Percentiles rank a stretch among this genome's conserved stretches.
Conservation (phyloP, 306 rosid species). For the Cucurbita maxima region DNA sequence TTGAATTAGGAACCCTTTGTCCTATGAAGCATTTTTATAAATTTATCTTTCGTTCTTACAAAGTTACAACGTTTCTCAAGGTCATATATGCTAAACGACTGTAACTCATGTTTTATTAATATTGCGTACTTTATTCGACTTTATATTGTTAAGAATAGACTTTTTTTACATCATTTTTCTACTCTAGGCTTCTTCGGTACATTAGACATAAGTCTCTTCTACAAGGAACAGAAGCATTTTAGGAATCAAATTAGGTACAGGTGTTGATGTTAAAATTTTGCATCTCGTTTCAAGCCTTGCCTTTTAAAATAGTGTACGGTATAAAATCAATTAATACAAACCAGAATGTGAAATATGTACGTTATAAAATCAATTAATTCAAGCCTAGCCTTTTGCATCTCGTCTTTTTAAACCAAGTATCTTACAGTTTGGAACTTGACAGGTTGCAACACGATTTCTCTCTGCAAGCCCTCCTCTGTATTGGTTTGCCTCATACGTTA, state of each 20-base stretch:
- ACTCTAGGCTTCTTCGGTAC: not conserved
- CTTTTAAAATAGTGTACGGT: too few species aligned
- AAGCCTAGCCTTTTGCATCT: too few species aligned
- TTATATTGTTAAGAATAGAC: not conserved
- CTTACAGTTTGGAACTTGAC: constrained; percentile 5
- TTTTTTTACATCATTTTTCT: not conserved
- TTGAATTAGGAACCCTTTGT: not conserved
- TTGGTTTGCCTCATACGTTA: constrained; percentile 72
- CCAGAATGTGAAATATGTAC: too few species aligned
- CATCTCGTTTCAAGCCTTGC: too few species aligned
- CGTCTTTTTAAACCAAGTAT: not conserved
- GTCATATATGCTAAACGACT: not conserved
- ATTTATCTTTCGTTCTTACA: too few species aligned
- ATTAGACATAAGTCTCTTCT: not conserved
- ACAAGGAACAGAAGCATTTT: not conserved
- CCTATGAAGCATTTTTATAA: not conserved
- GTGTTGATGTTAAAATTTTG: too few species aligned
- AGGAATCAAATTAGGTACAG: too few species aligned
- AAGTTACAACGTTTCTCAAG: not conserved
- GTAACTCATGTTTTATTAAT: not conserved
- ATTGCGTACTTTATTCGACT: not conserved
- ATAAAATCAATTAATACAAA: too few species aligned
- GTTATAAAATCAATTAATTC: too few species aligned
- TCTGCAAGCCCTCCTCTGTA: constrained; percentile 76
- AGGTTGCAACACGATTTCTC: constrained; percentile 90